Base-by-base conservation (phyloP, 2,329 filamentous ascomycete genomes). In the Colletotrichum ledebouriae region DNA sequence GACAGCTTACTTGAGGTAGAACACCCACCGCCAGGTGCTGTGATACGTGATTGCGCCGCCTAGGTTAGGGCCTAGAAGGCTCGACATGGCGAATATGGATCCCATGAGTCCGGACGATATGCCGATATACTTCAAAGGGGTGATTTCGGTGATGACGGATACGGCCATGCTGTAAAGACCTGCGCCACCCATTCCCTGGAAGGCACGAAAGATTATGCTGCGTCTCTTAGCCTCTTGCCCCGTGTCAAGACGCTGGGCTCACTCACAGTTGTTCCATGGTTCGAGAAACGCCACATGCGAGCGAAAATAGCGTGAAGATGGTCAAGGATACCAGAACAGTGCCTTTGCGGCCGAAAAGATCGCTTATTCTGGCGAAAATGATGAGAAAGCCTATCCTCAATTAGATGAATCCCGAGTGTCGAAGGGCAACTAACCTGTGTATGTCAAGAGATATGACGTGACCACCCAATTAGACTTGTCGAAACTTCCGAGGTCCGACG, bases 111-210 rank as follows among this genome's bases (percentile, higher is more conserved):
- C 52, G 29, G 52, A 37, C 1, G 52, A 37, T 20, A 56, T 13
- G 6, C 52, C 52, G 15, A 56, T 56, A 22, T 37, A 56, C 17
- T 41, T 56, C 52, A 56, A 22, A 17, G 52, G 52, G 5, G 52
- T 56, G 29, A 56, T 56, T 11, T 56, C 52, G 2, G 37, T 37
- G 29, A 56, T 37, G 13, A 56, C n/a, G 3, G 52, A 56, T 6
- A 73, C 76, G 15, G 78, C 77, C 37, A 85, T 75, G 6, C 81
- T 78, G 70, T 83, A 84, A 11, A 84, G 80, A 0, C 81, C 83
- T 2, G 82, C 83, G 17, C 78, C 82, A 9, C 83, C 82, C 1
- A 84, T 77, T 12, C 83, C 82, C 72, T 84, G 82, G 20, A 81
- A 73, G 1, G 78, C 75, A 3, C 76, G 75, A 41, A 76, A 76